phyloP scores from a whole-genome alignment of 23 red algal species.

The Chondrus crispus region DNA sequence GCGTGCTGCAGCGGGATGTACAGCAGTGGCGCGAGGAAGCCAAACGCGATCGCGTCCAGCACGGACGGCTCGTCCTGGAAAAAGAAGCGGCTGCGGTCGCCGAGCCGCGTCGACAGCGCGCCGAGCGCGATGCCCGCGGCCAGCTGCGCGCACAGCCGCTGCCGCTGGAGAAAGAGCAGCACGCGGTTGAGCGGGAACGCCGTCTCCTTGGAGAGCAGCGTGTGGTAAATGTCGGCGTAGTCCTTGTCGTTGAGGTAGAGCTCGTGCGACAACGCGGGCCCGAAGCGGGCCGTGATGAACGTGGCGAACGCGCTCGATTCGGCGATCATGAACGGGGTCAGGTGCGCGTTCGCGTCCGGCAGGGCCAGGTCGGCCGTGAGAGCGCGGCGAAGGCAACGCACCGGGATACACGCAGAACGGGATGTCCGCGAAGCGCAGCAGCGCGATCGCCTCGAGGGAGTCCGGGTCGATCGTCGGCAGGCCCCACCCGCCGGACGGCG shows the following conservation, averaged over 20 bases:
- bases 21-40: constrained; percentile 54
- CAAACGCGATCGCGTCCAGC: constrained; percentile 67
- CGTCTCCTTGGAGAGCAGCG: constrained; percentile 22
- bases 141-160: not conserved
- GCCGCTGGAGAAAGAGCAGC: constrained; percentile 10
- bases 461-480: constrained; percentile 62
- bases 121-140: constrained; percentile 47
- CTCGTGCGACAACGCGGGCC: constrained; percentile 40
- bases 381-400: constrained; percentile 28
- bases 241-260: constrained; percentile 36
- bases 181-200: constrained; percentile 51
- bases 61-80: constrained; percentile 29
- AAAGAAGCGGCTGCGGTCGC: constrained; percentile 38
- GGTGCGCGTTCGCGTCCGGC: constrained; percentile 43
- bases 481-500: constrained; percentile 53
- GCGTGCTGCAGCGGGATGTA: constrained; percentile 51
- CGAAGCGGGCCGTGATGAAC: constrained; percentile 45
- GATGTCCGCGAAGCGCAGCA: constrained; percentile 59
- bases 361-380: constrained; percentile 33
- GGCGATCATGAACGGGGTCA: constrained; percentile 68
- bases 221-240: constrained; percentile 68
- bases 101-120: constrained; percentile 56
- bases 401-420: constrained; percentile 21
- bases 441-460: constrained; percentile 42
- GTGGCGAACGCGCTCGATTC: constrained; percentile 61